phyloP scores from a whole-genome alignment of 371 early-diverging fungal species.

The Apophysomyces trapeziformis region DNA sequence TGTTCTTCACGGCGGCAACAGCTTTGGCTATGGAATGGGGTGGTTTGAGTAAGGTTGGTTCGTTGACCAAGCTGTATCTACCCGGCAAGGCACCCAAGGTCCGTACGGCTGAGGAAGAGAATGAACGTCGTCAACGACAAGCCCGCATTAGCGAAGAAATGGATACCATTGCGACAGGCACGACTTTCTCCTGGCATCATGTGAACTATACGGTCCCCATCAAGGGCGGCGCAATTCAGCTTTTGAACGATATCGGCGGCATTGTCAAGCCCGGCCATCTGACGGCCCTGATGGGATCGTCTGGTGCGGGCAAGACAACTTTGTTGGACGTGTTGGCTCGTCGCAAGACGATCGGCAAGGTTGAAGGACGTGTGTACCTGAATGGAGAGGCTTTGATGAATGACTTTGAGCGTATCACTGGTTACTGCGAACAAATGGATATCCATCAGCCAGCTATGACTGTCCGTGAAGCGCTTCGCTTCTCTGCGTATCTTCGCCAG shows the following conservation, averaged over 20 bases:
- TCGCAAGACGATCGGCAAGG: constrained; percentile 75
- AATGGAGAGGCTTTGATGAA: constrained; percentile 45
- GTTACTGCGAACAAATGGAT: constrained; percentile 86
- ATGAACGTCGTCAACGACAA: constrained; percentile 27
- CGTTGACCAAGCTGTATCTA: constrained; percentile 52
- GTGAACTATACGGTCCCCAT: constrained; percentile 56
- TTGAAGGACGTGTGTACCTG: constrained; percentile 71
- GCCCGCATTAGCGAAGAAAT: constrained; percentile 30
- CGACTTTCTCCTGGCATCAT: constrained; percentile 56
- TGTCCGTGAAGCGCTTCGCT: constrained; percentile 70
- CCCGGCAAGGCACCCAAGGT: constrained; percentile 30
- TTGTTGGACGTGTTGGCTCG: constrained; percentile 78
- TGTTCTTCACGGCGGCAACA: constrained; percentile 42
- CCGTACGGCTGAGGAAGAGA: constrained; percentile 27
- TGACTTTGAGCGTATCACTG: constrained; percentile 73
- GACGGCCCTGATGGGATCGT: constrained; percentile 82
- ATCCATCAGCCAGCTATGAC: constrained; percentile 65
- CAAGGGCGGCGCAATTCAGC: constrained; percentile 50
- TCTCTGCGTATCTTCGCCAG: constrained; percentile 72
- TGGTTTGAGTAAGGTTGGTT: constrained; percentile 43
- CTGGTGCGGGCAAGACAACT: constrained; percentile 88
- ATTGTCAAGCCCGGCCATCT: constrained; percentile 70
- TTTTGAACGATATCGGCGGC: constrained; percentile 51
- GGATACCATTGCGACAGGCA: constrained; percentile 39
- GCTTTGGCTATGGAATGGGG: constrained; percentile 46